phyloP scores from a whole-genome alignment of 768 basidiomycete genomes.

The Fibroporia radiculosa region DNA sequence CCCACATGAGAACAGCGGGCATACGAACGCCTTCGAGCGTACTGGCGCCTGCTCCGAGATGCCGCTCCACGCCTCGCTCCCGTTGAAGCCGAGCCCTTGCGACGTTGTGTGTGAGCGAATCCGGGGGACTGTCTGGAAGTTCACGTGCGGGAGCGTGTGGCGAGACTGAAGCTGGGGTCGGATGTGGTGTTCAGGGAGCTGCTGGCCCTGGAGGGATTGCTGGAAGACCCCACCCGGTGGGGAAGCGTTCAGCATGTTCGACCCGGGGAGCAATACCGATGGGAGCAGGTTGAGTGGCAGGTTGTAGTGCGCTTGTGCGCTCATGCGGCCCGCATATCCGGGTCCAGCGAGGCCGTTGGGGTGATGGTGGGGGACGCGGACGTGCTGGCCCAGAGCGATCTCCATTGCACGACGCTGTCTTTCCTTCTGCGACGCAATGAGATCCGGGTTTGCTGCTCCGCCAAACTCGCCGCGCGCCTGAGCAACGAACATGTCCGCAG shows the following conservation, averaged over 20 bases:
- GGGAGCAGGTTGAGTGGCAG: neutral
- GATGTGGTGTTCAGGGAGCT: too few relatives aligned
- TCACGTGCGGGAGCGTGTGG: slow-evolving; percentile 16
- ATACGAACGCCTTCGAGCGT: slow-evolving; percentile 59
- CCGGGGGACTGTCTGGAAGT: slow-evolving; percentile 9
- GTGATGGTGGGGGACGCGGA: neutral
- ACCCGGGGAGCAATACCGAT: slow-evolving; percentile 3
- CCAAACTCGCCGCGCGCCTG: slow-evolving; percentile 53
- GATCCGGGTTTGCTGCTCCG: slow-evolving; percentile 19
- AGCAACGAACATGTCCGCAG: slow-evolving; percentile 60
- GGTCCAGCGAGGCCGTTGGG: slow-evolving; percentile 8
- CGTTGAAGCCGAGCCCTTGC: neutral
- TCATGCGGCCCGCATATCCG: slow-evolving; percentile 3
- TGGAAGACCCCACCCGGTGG: slow-evolving; percentile 2
- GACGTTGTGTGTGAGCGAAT: slow-evolving; percentile 12
- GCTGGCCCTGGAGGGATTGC: slow-evolving; percentile 5
- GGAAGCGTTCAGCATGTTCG: neutral
- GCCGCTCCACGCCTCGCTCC: neutral
- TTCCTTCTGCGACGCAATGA: slow-evolving; percentile 23
- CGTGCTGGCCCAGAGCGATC: slow-evolving; percentile 1
- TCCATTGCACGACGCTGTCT: slow-evolving; percentile 24
- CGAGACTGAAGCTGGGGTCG: slow-evolving; percentile 14
- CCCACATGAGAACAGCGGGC: slow-evolving; percentile 79
- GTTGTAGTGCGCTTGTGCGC: neutral
- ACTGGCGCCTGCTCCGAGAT: slow-evolving; percentile 7